Base-by-base conservation (phyloP, 345 rosid species). In the Ceriops decandra region DNA sequence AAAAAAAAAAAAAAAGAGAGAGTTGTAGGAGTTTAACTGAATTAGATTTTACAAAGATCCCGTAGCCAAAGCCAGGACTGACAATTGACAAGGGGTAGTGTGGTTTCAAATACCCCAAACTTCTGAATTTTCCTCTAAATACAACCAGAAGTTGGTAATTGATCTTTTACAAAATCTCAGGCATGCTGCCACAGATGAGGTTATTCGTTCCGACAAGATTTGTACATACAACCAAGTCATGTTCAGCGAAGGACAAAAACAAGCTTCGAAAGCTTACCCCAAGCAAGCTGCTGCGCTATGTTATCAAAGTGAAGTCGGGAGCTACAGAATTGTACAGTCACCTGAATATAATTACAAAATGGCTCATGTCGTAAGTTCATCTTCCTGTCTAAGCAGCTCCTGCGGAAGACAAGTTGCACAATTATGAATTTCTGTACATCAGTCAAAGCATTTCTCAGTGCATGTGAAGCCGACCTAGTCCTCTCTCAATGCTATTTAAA, bases 321-420 rank as follows among this genome's bases (percentile, higher is more conserved):
- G 54, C 71, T 46, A 56, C 36, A 57, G 26, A 32, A 68, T 56
- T 42, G 47, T 54, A 67, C 68, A 68, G 57, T 58, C 63, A 53
- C 49, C 49, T 28, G 49, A 28, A 24, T 3, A 6, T 5, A 33
- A 33, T 31, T 53, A 38, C 26, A 33, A 15, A 24, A 27, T 24
- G 31, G 13, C 15, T 74, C 63, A 68, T 20, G 52, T 36, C 31
- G 67, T 54, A n/a, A 57, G 16, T 62, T 68, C 72, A 26, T 63
- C 67, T 10, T 68, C 77, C 21, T 27, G 46, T 56, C 58, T 68
- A 19, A 74, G 77, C 59, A 74, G 63, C 42, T 74, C 77, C 77
- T 74, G 63, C 64, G 30, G 7, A 17, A 52, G 21, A 67, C 30
- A 26, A 67, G 16, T 67, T 22, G 22, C 22, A 17, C 20, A 4